Percentiles rank a stretch among this genome's conserved stretches.
These are phyloP conservation scores for Cladosporium sphaerospermum DNA, from an alignment of 2,329 filamentous ascomycete species.

Conservation along the genomic window DNA sequence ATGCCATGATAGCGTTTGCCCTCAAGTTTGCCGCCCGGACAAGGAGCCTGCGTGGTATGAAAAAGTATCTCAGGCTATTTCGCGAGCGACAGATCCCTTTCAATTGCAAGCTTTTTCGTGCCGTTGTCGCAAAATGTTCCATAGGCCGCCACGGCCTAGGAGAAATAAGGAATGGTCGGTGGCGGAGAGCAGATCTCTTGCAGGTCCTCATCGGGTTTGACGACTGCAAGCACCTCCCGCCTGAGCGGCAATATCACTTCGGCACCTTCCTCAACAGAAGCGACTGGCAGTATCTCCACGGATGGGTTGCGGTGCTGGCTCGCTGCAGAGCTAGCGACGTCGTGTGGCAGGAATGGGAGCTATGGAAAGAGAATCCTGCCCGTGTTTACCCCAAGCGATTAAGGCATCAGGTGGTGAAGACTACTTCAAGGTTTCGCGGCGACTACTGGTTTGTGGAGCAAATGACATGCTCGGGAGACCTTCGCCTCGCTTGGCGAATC, in stretches of 20 bases:
- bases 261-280: constrained; percentile 25
- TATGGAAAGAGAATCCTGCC: constrained; percentile 24
- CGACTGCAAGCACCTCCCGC: constrained; percentile 21
- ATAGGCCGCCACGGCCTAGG: constrained; percentile 31
- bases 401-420: not conserved
- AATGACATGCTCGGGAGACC: constrained; percentile 25
- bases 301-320: constrained; percentile 30
- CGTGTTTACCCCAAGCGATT: constrained; percentile 20
- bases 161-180: constrained; percentile 34
- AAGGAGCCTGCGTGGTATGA: constrained; percentile 26
- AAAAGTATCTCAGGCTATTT: constrained; percentile 24
- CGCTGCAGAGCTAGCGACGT: constrained; percentile 25
- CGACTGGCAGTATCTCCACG: constrained; percentile 30
- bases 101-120: constrained; percentile 25
- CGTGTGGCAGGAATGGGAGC: constrained; percentile 30
- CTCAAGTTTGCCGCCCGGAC: constrained; percentile 31
- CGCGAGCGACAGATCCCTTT: constrained; percentile 18
- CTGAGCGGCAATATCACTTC: constrained; percentile 27
- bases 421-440: constrained; percentile 25
- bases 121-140: constrained; percentile 33
- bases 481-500: constrained; percentile 27
- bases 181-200: constrained; percentile 28
- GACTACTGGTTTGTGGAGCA: constrained; percentile 33
- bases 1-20: constrained; percentile 22
- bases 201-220: constrained; percentile 32